Evolutionary conservation across 176 grass and related monocot species (phyloP), one percentile per base, ranked within the genome.

Genomic region (Saccharum spontaneum): DNA sequence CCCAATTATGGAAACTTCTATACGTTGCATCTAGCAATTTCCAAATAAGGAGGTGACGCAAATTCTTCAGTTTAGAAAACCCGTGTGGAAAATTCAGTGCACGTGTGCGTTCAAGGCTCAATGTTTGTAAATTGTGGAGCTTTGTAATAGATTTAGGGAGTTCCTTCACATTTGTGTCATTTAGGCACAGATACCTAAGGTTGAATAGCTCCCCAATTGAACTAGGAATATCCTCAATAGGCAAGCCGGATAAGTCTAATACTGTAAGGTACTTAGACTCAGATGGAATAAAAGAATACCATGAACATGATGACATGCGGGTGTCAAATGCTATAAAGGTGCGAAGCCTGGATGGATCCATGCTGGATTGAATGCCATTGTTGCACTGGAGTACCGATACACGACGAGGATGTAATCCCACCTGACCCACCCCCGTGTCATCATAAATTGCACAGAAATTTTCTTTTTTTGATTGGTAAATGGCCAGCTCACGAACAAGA

Each of bases 131-230:
- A 55, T 88, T 90, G 0, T 38, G 8, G 40, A 97, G 89, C 1
- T 74, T 91, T 0, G 10, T 8, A 3, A 94, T 23, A n/a, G 87
- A 89, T 18, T 79, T 75, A 30, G 94, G 91, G 17, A 97, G 82
- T 40, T 50, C 2, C 40, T 86, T 86, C 64, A 97, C 85, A 4
- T 79, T 81, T 1, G 91, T 87, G 0, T 69, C 8, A 0, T 86
- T 18, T 1, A 97, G 75, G 39, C 87, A 80, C 38, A 97, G 70
- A 67, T 72, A 82, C 11, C 2, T 77, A 4, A 94, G 87, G 82
- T 91, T 97, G 37, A 91, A 94, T 33, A 91, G 49, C 22, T 90
- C 24, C 0, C 85, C 87, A 28, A 97, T 9, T 36, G 57, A 71
- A 76, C 64, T 3, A 1, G 83, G 83, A 9, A 97, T 22, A 11